phyloP scores from a whole-genome alignment of 2,329 filamentous ascomycete species.

The Sporothrix globosa region DNA sequence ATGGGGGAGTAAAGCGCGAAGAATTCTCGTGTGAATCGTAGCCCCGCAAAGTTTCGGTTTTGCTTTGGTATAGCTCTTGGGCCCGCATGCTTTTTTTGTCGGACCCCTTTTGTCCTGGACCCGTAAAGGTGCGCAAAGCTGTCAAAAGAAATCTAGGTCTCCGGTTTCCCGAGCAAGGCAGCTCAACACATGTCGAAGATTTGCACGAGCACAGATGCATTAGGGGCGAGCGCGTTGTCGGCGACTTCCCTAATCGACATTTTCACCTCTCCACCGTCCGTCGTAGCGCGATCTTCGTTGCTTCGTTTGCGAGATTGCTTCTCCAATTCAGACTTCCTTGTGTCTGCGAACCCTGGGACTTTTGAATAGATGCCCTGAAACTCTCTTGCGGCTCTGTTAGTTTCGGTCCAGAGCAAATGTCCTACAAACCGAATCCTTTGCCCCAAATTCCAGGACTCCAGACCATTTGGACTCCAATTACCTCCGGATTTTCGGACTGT shows the following conservation, averaged over 20 bases:
- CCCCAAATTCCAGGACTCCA: slow-evolving; percentile 3
- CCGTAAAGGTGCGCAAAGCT: slow-evolving; percentile 8
- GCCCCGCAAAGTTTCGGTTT: background rate
- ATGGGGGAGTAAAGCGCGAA: slow-evolving; percentile 16
- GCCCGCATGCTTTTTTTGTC: background rate
- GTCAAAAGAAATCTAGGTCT: background rate
- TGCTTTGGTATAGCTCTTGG: background rate
- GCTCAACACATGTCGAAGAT: no score
- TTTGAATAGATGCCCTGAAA: background rate
- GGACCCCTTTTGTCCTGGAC: background rate
- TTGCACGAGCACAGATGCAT: background rate
- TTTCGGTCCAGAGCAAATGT: background rate
- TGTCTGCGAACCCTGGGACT: background rate
- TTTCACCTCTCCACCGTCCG: background rate
- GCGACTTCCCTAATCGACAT: background rate
- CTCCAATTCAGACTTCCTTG: background rate
- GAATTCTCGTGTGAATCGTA: slow-evolving; percentile 14
- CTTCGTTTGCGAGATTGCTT: background rate
- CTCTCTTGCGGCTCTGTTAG: background rate
- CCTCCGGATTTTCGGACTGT: slow-evolving; percentile 10
- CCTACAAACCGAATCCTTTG: background rate
- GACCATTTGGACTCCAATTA: background rate
- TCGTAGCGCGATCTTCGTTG: background rate
- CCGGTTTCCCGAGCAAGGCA: slow-evolving; percentile 23
- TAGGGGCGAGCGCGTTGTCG: background rate